Evolutionary conservation across 441 rosid species (phyloP).

Genomic region (Populus hybrid): DNA sequence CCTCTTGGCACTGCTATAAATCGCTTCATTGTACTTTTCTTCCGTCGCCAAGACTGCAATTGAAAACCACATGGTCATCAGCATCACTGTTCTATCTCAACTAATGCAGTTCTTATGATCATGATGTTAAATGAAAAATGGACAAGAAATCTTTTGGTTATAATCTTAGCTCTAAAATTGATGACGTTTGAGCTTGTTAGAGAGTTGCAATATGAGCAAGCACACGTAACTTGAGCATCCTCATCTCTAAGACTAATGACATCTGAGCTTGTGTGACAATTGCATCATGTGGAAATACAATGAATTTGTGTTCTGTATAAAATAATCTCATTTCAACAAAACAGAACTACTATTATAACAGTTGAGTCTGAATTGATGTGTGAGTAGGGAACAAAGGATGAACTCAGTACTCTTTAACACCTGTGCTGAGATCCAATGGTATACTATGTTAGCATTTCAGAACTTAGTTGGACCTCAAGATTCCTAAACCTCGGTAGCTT

Average conservation of each 20-base stretch:
- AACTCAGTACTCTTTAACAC: background rate
- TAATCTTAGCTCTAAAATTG: background rate
- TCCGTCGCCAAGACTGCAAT: constrained; percentile 88
- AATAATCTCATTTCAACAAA: background rate
- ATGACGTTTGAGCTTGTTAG: background rate
- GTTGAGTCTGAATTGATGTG: background rate
- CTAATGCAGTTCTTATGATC: background rate
- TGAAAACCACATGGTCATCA: constrained; percentile 3
- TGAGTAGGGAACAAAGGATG: background rate
- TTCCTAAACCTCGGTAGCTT: background rate
- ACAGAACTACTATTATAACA: background rate
- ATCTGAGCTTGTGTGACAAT: background rate
- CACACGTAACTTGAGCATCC: background rate
- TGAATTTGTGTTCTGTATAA: background rate
- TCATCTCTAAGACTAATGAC: constrained; percentile 5
- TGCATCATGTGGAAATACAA: background rate
- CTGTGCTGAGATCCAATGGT: background rate
- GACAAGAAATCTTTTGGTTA: background rate
- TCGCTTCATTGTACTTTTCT: constrained; percentile 92
- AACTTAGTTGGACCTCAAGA: background rate
- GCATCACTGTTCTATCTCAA: constrained; percentile 1
- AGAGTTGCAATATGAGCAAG: constrained; percentile 6
- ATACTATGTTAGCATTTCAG: background rate
- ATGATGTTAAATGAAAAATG: background rate
- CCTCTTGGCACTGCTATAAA: constrained; percentile 72